Evolutionary conservation across 1,139 yeast species (phyloP).

Genomic region (Kodamaea arcana): DNA sequence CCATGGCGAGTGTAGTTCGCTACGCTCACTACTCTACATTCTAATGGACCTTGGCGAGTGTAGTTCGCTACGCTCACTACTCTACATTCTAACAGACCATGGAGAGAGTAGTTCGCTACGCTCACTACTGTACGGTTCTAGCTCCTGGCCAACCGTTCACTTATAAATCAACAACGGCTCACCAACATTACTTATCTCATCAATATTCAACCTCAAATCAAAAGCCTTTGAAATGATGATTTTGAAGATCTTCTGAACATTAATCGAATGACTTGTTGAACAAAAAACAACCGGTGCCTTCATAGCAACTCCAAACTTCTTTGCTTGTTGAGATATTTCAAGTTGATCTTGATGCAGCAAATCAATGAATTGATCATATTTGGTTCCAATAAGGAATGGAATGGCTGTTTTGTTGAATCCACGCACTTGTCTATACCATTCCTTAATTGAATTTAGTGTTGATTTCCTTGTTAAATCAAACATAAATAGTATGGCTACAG

Average conservation of each 20-base stretch:
- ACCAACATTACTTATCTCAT: constrained; percentile 78
- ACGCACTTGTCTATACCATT: constrained; percentile 93
- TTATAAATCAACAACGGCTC: constrained; percentile 84
- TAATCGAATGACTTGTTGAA: constrained; percentile 89
- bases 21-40: no score
- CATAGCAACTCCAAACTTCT: constrained; percentile 88
- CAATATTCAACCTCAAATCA: constrained; percentile 77
- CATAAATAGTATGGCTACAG: constrained; percentile 88
- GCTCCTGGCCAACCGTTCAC: not conserved
- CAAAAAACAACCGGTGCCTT: constrained; percentile 86
- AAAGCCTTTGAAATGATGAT: constrained; percentile 89
- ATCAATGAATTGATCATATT: constrained; percentile 84
- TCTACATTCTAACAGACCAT: no score
- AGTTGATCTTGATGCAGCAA: constrained; percentile 77
- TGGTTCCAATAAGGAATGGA: constrained; percentile 90
- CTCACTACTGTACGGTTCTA: no score
- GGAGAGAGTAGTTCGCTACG: no score
- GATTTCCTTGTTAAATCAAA: constrained; percentile 88
- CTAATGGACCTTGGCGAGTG: no score
- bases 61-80: no score
- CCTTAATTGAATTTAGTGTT: constrained; percentile 81
- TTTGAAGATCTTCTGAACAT: constrained; percentile 91
- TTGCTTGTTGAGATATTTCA: constrained; percentile 81
- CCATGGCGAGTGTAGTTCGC: no score
- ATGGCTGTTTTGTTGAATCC: constrained; percentile 91